Evolutionary conservation across 2,329 filamentous ascomycete genomes (phyloP), one percentile per base, ranked within the genome.

Genomic region (Ophiocordyceps camponoti-saundersi): DNA sequence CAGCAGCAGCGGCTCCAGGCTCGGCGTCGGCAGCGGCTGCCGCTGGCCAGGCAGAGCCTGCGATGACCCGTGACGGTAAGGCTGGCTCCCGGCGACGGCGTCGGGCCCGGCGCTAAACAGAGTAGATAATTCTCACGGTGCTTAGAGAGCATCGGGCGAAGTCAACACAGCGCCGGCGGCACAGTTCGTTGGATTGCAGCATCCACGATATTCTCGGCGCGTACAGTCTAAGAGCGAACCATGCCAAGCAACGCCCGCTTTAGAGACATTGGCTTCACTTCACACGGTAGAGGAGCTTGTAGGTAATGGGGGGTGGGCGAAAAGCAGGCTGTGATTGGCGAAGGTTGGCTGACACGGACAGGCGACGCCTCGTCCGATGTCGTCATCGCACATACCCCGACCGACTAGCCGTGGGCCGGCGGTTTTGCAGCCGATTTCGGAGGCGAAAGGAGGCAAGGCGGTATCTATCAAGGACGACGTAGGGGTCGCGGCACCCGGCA

Each of bases 221-320:
- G 58, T 66, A 21, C 65, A 71, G 49, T 71, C 68, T 44, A 71
- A 66, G 53, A 72, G 69, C 50, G 69, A 72, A 53, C 67, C 68
- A 30, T 57, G 53, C 2, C 55, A 59, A 15, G 46, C 45, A 12
- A 55, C 54, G 1, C 51, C 57, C 41, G 52, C 52, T 8, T 48
- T 53, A 7, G 58, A 59, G 3, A n/a, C 47, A 7, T 21, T 21
- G 11, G 10, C n/a, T 3, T 32, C 46, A 29, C 22, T 21, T 18
- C 36, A 20, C 18, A 26, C 10, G 26, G 11, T 18, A 29, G 15
- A 16, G 12, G 26, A 34, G 21, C 15, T 36, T 21, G 51, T 53
- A 47, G 16, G 48, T 52, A 32, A 22, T 23, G 40, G 8, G 40
- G 3, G 15, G 21, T 11, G 40, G 8, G 4, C 8, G 23, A 10